Conservation (phyloP, 805 yeast genomes). For the Candida michaelii region DNA sequence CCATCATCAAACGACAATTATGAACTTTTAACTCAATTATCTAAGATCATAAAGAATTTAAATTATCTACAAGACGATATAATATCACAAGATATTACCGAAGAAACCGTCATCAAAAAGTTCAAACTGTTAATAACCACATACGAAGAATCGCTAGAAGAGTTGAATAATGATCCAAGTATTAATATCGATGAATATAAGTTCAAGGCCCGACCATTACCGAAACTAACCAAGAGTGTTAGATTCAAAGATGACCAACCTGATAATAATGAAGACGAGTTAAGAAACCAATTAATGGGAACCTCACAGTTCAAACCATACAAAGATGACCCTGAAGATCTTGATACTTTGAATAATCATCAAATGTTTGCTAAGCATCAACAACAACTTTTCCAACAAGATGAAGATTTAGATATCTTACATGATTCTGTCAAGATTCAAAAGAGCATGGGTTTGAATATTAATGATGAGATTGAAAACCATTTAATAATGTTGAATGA, state of each 20-base stretch:
- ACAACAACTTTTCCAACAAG: slow-evolving; percentile 40
- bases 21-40: slow-evolving; percentile 32
- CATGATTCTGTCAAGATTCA: slow-evolving; percentile 36
- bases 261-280: slow-evolving; percentile 20
- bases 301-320: slow-evolving; percentile 35
- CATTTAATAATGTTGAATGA: slow-evolving; percentile 42
- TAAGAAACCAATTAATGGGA: slow-evolving; percentile 36
- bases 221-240: slow-evolving; percentile 27
- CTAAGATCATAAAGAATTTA: slow-evolving; percentile 26
- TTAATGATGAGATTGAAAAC: slow-evolving; percentile 41
- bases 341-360: slow-evolving; percentile 27
- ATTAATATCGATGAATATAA: slow-evolving; percentile 33
- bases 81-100: slow-evolving; percentile 9
- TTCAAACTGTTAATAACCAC: slow-evolving; percentile 13
- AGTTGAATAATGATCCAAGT: slow-evolving; percentile 25
- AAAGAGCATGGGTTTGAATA: slow-evolving; percentile 39
- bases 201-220: slow-evolving; percentile 16
- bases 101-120: slow-evolving; percentile 6
- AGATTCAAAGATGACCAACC: slow-evolving; percentile 34
- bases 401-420: slow-evolving; percentile 32
- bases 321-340: slow-evolving; percentile 24
- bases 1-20: slow-evolving; percentile 41
- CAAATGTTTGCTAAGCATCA: slow-evolving; percentile 45
- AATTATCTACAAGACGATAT: slow-evolving; percentile 31
- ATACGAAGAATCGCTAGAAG: slow-evolving; percentile 20